Base-by-base conservation (phyloP, 768 basidiomycete species). In the Russula ochroleuca region DNA sequence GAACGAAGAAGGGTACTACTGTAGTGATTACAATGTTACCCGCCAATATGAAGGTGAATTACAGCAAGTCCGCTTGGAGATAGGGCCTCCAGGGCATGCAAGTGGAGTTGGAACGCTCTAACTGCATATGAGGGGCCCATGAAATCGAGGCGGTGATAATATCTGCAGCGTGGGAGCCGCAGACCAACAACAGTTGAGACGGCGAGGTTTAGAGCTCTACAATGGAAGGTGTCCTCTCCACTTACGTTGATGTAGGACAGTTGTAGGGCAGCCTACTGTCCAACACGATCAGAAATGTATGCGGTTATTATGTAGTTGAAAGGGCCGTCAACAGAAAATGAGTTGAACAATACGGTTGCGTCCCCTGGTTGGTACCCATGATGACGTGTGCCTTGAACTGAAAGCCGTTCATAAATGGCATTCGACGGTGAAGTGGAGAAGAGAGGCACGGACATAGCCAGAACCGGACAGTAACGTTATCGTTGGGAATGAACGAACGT, bases 381-480 rank as follows among this genome's bases (percentile, higher is more conserved):
- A 41, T 37, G 49, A 51, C 28, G 41, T 19, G 55, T 50, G 55
- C 61, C 61, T 57, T 31, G 31, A 7, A 41, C 23, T 9, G 35
- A n/a, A 23, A 19, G 48, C 41, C 37, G 23, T 54, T 49, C 60
- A 13, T 55, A 9, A n/a, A 55, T 54, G 33, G 35, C 10, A 23
- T 31, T 28, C 43, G 35, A 40, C 19, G 17, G n/a, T 23, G 35
- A 8, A 31, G 31, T 33, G 49, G 41, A 37, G 19, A 0, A 6
- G 37, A 23, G 58, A 31, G 17, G 19, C 9, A 11, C 49, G 59
- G 59, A 10, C 14, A 21, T 52, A 35, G 17, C 50, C 50, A 15
- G 28, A 60, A 51, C 38, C 15, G 59, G 59, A 51, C 41, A 49
- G 25, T 45, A 57, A 47, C 25, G 48, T 40, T 59, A 59, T 40